A percentile compares a stretch with the other conserved stretches of the same genome.
Evolutionary conservation across 805 yeast species (phyloP).

Genomic region (Ogataea kodamae): DNA sequence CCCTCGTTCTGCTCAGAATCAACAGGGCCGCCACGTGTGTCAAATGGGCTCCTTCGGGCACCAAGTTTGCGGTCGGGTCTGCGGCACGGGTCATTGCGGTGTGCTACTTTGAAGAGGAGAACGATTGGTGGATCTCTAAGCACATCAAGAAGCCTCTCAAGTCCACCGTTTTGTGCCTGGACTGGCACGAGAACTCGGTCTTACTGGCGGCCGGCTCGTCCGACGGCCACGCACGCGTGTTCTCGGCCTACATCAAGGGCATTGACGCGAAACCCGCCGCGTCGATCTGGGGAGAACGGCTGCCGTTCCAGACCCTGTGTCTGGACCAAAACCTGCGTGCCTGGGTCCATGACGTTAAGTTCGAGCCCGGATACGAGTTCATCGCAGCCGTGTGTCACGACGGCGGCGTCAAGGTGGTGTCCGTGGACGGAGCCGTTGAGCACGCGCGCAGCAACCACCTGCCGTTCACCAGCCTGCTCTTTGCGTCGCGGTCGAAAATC

Average conservation of each 20-base stretch:
- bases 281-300: constrained; percentile 87
- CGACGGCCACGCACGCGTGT: constrained; percentile 88
- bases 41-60: constrained; percentile 93
- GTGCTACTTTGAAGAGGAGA: constrained; percentile 92
- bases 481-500: constrained; percentile 61
- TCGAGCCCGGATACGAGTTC: constrained; percentile 75
- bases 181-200: constrained; percentile 94
- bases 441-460: constrained; percentile 63
- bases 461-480: constrained; percentile 77
- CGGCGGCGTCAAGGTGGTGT: constrained; percentile 74
- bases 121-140: constrained; percentile 99
- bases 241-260: constrained; percentile 84
- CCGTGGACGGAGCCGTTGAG: constrained; percentile 58
- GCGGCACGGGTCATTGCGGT: constrained; percentile 93
- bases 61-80: constrained; percentile 94
- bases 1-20: constrained; percentile 87
- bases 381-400: constrained; percentile 86
- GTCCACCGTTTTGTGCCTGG: constrained; percentile 76
- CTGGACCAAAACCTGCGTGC: constrained; percentile 77
- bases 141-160: constrained; percentile 94
- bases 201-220: constrained; percentile 87
- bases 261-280: constrained; percentile 80
- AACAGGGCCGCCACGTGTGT: constrained; percentile 94
- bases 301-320: constrained; percentile 89
- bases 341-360: constrained; percentile 89